Conservation (phyloP, 495 filamentous ascomycete genomes). For the Pseudomonodictys pantanalensis region DNA sequence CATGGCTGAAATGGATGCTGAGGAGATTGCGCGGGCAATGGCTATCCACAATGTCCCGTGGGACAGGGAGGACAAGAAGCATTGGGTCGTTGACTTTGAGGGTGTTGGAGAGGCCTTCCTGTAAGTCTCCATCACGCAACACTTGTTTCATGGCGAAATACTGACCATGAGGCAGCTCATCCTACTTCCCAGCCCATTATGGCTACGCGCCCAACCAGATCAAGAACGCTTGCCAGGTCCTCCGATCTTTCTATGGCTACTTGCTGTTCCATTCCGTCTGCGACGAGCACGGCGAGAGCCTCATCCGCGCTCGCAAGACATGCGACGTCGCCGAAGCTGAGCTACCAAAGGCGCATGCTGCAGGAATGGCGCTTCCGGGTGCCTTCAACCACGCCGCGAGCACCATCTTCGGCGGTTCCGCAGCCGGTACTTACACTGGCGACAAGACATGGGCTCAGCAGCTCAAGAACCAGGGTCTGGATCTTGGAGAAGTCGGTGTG, state of each 20-base stretch:
- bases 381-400: conserved; percentile 69
- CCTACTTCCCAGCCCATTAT: conserved; percentile 48
- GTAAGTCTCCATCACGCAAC: conserved; percentile 46
- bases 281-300: conserved; percentile 67
- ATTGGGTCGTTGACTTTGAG: conserved; percentile 80
- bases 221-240: conserved; percentile 54
- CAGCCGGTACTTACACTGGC: conserved; percentile 39
- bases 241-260: conserved; percentile 88
- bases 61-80: conserved; percentile 42
- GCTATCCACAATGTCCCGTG: conserved; percentile 56
- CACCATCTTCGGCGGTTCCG: conserved; percentile 56
- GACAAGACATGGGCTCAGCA: conserved; percentile 42
- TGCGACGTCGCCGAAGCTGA: conserved; percentile 70
- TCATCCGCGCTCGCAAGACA: conserved; percentile 61
- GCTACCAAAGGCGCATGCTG: conserved; percentile 53
- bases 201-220: conserved; percentile 44
- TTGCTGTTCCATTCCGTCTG: conserved; percentile 80
- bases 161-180: conserved; percentile 37
- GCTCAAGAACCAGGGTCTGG: neutral
- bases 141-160: neutral
- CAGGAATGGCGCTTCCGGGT: conserved; percentile 60
- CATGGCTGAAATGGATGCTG: conserved; percentile 53
- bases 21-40: conserved; percentile 60
- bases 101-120: conserved; percentile 74
- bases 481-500: conserved; percentile 29